Conservation (phyloP, 2,329 filamentous ascomycete genomes). For the Gaeumannomyces sp. region DNA sequence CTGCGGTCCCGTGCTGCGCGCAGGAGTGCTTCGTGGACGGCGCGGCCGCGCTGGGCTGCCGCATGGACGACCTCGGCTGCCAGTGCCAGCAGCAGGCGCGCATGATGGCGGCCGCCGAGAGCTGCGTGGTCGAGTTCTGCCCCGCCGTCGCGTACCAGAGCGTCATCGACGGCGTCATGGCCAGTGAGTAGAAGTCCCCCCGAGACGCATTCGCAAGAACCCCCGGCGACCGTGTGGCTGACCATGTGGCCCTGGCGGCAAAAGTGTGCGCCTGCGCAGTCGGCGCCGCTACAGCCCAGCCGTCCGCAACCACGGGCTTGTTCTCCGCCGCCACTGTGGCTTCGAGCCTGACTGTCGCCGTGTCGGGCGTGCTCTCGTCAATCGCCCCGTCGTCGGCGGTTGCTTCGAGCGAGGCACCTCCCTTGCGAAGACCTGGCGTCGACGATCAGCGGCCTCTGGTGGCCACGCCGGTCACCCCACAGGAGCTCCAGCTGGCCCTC, state of each 20-base stretch:
- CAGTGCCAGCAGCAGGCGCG: slow-evolving; percentile 25
- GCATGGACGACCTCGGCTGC: slow-evolving; percentile 24
- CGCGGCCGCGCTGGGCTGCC: slow-evolving; percentile 23
- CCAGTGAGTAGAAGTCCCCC: neutral
- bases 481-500: too few relatives aligned
- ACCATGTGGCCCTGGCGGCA: neutral
- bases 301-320: neutral
- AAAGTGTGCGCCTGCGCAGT: slow-evolving; percentile 8
- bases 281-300: slow-evolving; percentile 3
- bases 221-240: too few relatives aligned
- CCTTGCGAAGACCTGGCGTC: too few relatives aligned
- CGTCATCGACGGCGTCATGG: slow-evolving; percentile 24
- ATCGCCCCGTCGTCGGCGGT: neutral
- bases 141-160: slow-evolving; percentile 20
- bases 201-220: neutral
- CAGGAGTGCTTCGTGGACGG: slow-evolving; percentile 25
- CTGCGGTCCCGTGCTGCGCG: slow-evolving; percentile 24
- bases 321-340: neutral
- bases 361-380: neutral
- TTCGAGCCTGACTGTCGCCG: slow-evolving; percentile 2
- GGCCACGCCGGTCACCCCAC: too few relatives aligned
- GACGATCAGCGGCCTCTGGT: too few relatives aligned
- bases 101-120: slow-evolving; percentile 26
- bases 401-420: neutral
- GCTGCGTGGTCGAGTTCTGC: slow-evolving; percentile 24